These are phyloP conservation scores for Salvia splendens DNA, from an alignment of 257 asterid species.

Conservation along the genomic window DNA sequence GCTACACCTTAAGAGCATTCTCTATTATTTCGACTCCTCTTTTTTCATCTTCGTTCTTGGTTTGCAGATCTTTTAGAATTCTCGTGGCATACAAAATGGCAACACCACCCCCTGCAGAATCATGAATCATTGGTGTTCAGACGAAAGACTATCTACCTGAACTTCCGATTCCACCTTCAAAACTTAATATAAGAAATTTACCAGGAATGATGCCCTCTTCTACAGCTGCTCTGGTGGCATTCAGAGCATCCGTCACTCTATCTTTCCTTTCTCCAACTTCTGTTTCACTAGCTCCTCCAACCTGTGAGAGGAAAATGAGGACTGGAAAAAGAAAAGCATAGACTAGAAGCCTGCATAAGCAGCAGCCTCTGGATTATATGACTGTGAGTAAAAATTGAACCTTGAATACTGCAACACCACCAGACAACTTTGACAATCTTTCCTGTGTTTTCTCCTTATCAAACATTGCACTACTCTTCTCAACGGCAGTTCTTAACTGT, in stretches of 20 bases:
- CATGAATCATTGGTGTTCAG: constrained; percentile 5
- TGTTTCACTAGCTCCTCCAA: constrained; percentile 86
- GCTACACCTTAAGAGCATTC: constrained; percentile 77
- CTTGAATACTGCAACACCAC: constrained; percentile 95
- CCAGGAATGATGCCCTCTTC: constrained; percentile 97
- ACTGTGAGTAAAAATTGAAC: constrained; percentile 36
- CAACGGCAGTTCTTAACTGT: constrained; percentile 74
- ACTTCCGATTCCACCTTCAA: constrained; percentile 3
- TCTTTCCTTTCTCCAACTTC: constrained; percentile 96
- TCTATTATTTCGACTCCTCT: constrained; percentile 78
- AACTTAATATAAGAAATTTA: constrained; percentile 27
- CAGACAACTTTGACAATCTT: constrained; percentile 84
- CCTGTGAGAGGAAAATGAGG: constrained; percentile 48
- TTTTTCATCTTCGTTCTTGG: constrained; percentile 72
- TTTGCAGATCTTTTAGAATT: constrained; percentile 59
- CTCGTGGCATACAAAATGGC: constrained; percentile 79
- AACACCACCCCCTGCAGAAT: constrained; percentile 79
- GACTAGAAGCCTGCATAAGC: constrained; percentile 24
- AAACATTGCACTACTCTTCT: constrained; percentile 66
- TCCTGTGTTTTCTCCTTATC: constrained; percentile 96
- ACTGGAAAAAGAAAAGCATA: constrained; percentile 9
- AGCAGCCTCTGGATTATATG: constrained; percentile 8
- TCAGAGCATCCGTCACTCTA: constrained; percentile 92
- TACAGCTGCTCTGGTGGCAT: constrained; percentile 92
- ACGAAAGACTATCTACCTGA: constrained; percentile 13